Percentiles rank a stretch among this genome's conserved stretches.
Conservation (phyloP, 106 monocot species). For the Phalaenopsis aphrodite region DNA sequence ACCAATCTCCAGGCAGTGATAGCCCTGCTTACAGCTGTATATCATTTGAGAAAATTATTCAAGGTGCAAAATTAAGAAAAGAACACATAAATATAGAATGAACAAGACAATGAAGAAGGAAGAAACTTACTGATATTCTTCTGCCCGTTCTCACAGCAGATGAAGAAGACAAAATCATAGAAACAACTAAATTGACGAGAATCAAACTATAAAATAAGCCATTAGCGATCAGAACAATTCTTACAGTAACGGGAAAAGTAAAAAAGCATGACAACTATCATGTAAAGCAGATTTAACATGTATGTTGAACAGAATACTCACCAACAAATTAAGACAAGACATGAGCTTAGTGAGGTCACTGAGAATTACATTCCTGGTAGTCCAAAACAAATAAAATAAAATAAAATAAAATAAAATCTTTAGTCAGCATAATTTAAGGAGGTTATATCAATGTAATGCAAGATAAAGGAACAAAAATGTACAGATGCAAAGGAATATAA, state of each 20-base stretch:
- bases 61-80: constrained; percentile 6
- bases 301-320: constrained; percentile 18
- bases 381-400: constrained; percentile 4
- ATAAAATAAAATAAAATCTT: neutral
- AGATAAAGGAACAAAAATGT: neutral
- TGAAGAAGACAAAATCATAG: constrained; percentile 87
- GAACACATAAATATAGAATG: neutral
- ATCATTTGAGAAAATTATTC: constrained; percentile 6
- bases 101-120: neutral
- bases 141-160: constrained; percentile 84
- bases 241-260: neutral
- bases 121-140: constrained; percentile 69
- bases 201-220: constrained; percentile 41
- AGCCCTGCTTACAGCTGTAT: constrained; percentile 60
- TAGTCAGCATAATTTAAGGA: neutral
- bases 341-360: constrained; percentile 49
- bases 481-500: neutral
- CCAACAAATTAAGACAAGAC: constrained; percentile 44
- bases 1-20: constrained; percentile 75
- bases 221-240: neutral
- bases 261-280: neutral
- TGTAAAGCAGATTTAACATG: neutral
- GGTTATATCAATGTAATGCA: neutral
- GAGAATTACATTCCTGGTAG: constrained; percentile 38
- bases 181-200: constrained; percentile 58